Evolutionary conservation across 2,329 filamentous ascomycete species (phyloP), one percentile per base, ranked within the genome.

Genomic region (Truncatella angustata): DNA sequence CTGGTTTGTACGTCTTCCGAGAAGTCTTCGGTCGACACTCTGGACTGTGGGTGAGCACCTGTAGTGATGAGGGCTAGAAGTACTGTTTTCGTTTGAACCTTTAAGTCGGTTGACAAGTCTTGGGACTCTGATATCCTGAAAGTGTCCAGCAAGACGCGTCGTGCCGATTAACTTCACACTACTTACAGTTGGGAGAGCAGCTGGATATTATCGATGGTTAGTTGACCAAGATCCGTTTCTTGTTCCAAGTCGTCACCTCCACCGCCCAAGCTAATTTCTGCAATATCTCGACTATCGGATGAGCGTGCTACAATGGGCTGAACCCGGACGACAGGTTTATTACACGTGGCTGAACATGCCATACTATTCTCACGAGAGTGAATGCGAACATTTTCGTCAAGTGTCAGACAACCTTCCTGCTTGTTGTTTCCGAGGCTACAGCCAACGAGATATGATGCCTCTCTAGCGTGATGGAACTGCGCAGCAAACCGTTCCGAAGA

Each of bases 341-440:
- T 75, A 58, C 63, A 66, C 44, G 72, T 74, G 0, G 77, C 71
- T 0, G 72, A 62, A 58, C 87, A 91, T 20, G 78, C 76, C 54
- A 80, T 82, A 0, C 85, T 88, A 56, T 83, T 86, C 62, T 96
- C 91, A 60, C 93, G 97, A 62, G 90, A 95, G 67, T 97, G 93
- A 5, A 97, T 75, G 2, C 87, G 82, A 1, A 82, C 84, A 18
- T 74, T 72, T 21, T 79, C 67, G 21, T 86, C 74, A 0, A 73
- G 72, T 0, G 89, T 95, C 23, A 97, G 71, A 62, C 87, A 94
- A 3, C 91, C 91, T 0, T 77, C 68, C 28, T 88, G 81, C 11
- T 76, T 71, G 1, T 76, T 77, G 60, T 97, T 96, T 2, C 89
- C 92, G 47, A 87, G 85, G 50, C 80, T 77, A 63, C 87, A 93